Evolutionary conservation across 2,329 filamentous ascomycete genomes (phyloP).

Genomic region (Biscogniauxia marginata): DNA sequence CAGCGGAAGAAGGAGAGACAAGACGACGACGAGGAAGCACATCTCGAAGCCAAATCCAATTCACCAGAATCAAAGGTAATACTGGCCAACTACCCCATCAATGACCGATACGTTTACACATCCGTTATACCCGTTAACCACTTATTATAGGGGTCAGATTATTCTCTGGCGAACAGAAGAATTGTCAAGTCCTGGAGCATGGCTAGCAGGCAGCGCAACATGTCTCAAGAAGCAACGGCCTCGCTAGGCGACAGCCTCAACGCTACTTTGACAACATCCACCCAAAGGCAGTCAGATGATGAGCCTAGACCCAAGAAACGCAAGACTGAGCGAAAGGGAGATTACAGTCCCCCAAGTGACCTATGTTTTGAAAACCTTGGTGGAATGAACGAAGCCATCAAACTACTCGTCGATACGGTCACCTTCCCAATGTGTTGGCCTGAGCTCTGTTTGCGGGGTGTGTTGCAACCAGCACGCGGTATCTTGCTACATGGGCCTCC

Average conservation of each 20-base stretch:
- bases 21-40: conserved; percentile 42
- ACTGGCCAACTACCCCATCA: neutral
- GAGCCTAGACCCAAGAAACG: conserved; percentile 67
- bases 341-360: conserved; percentile 65
- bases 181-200: conserved; percentile 42
- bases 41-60: conserved; percentile 20
- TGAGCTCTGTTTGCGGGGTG: conserved; percentile 62
- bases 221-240: conserved; percentile 18
- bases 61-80: conserved; percentile 29
- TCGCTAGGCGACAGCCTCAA: conserved; percentile 18
- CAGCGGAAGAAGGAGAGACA: conserved; percentile 66
- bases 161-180: conserved; percentile 40
- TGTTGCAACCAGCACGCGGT: conserved; percentile 69
- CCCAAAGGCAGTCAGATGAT: conserved; percentile 58
- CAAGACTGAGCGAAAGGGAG: conserved; percentile 53
- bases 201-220: conserved; percentile 17
- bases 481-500: conserved; percentile 80
- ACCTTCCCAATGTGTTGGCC: conserved; percentile 71
- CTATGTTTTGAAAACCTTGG: conserved; percentile 71
- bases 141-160: conserved; percentile 25
- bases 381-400: conserved; percentile 70
- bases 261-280: conserved; percentile 26
- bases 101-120: neutral
- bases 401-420: conserved; percentile 67
- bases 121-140: neutral